Evolutionary conservation across 2,329 filamentous ascomycete species (phyloP), one percentile per base, ranked within the genome.

Genomic region (Acrodontium crateriforme): DNA sequence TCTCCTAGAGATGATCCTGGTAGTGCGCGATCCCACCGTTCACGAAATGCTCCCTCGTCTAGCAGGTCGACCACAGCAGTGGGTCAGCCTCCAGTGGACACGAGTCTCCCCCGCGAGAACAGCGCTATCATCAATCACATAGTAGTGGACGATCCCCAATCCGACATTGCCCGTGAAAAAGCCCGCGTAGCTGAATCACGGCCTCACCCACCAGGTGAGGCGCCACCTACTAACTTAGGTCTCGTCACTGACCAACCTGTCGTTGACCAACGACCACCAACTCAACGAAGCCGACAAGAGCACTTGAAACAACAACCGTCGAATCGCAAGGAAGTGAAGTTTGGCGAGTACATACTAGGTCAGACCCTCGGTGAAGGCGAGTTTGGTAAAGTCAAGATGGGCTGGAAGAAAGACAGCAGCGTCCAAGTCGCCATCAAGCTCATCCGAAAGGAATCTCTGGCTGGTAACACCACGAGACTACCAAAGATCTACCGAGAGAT

Each of bases 401-500:
- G 89, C 15, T 98, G 89, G 89, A 95, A 94, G 56, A 80, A 83
- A 52, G 85, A 92, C 55, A 85, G 84, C 35, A 85, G 77, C 39
- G 79, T 92, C 17, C 51, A 89, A 68, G 89, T 98, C 43, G 89
- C 89, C 37, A 94, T 98, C 64, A 98, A 98, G 58, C 73, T 94
- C 41, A 95, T 98, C 53, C 80, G 89, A 47, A 75, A 87, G 43
- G 89, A 98, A 50, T 81, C 72, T 12, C 71, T 98, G 20, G 85
- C 85, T 25, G 76, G 72, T 38, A 94, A 95, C 52, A 81, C 85
- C 3, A 83, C 76, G 33, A 75, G 89, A 27, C 65, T 98, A 36
- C 81, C 84, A 49, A 98, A 98, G 61, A 98, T 98, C 45, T 85
- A 94, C 59, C 83, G 89, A 37, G 89, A 98, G 56, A 93, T 98